Evolutionary conservation across 176 grass and related monocot genomes (phyloP).

Genomic region (Oryza meridionalis): DNA sequence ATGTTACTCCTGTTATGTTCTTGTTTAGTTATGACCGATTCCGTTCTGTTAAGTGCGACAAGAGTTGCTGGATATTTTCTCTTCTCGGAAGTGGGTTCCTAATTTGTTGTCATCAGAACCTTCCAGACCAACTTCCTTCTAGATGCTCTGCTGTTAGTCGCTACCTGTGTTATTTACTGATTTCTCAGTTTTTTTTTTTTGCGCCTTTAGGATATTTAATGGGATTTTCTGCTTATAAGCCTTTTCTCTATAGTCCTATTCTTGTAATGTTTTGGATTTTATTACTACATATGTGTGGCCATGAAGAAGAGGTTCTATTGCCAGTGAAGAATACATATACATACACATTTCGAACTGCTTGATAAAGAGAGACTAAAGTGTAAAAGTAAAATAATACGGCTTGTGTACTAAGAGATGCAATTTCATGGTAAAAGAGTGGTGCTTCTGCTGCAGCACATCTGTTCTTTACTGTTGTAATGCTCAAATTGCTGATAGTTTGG

Average conservation of each 20-base stretch:
- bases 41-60: not conserved
- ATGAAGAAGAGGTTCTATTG: conserved; percentile 27
- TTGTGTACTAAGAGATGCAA: not conserved
- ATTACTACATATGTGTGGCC: not conserved
- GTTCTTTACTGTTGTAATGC: not conserved
- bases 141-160: not conserved
- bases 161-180: not conserved
- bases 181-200: conserved; percentile 26
- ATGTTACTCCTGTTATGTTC: not conserved
- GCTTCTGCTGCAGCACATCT: not conserved
- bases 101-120: not conserved
- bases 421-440: not conserved
- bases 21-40: not conserved
- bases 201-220: conserved; percentile 13
- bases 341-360: not conserved
- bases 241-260: not conserved
- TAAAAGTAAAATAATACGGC: not conserved
- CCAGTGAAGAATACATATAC: not conserved
- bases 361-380: not conserved
- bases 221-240: not conserved
- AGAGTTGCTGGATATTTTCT: not conserved
- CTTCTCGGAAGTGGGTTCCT: conserved; percentile 4
- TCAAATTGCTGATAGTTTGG: not conserved
- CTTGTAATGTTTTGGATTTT: conserved; percentile 1
- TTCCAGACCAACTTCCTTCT: conserved; percentile 23